Evolutionary conservation across 331 rosid genomes (phyloP), one percentile per base, ranked within the genome.

Genomic region (Ulmus americana): DNA sequence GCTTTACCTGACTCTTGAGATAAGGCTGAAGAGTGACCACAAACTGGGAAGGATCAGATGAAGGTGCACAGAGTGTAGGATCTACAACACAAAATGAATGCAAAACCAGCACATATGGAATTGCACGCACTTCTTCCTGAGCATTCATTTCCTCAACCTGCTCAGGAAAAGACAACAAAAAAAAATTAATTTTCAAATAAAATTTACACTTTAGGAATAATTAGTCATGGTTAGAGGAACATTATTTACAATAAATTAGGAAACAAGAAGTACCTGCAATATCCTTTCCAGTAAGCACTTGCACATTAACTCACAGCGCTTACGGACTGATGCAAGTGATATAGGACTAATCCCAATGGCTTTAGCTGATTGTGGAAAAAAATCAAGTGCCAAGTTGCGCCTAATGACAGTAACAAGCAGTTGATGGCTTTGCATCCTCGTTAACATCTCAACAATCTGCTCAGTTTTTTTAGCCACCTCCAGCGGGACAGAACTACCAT

Each of bases 251-350:
- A 28, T 28, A 28, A 28, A 28, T 28, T 28, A 28, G 35, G 35
- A 64, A 64, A 70, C 50, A 45, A 60, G 10, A 8, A 49, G 65
- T 28, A 94, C 99, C 99, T 79, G 97, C 80, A 94, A 75, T 74
- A 94, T 87, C 72, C 88, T 90, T 84, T 90, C 99, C 77, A 94
- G 76, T 74, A 94, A 82, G 82, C 95, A 90, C 80, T 90, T 90
- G 91, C 99, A 90, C 95, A 94, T 94, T 77, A 94, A 73, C 81
- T 90, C 99, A 65, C 99, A 94, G 15, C 99, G 97, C 67, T 81
- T 94, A 22, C 90, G 97, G 39, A 94, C 99, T 52, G 95, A 82
- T 42, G 84, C 77, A 59, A 90, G 91, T 54, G 81, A 79, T 64
- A 70, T 80, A 15, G 97, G 95, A 78, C 74, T 94, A 76, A 94